Conservation (phyloP, 192 early-diverging fungal genomes). For the Coemansia sp. region DNA sequence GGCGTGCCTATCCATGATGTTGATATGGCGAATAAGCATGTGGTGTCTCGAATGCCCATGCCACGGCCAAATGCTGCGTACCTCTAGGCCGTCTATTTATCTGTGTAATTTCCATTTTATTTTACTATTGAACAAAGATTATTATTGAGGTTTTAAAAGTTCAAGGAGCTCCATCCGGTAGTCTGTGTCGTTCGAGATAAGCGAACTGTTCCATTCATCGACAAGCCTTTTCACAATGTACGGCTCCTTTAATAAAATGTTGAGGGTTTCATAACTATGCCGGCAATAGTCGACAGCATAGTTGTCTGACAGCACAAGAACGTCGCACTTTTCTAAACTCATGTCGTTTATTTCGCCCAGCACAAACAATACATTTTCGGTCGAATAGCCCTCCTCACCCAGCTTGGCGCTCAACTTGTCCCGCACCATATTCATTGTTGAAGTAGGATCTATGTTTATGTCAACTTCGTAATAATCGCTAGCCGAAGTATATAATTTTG, state of each 20-base stretch:
- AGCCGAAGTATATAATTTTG: too few species aligned
- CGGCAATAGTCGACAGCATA: background rate
- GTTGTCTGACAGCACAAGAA: background rate
- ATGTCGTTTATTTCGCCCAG: background rate
- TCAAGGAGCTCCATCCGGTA: too few species aligned
- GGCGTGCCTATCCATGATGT: slow-evolving; percentile 30
- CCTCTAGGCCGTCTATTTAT: background rate
- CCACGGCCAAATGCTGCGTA: background rate
- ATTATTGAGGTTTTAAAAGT: too few species aligned
- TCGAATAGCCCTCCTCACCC: background rate
- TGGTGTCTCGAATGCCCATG: background rate
- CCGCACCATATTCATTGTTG: background rate
- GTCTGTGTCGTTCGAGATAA: too few species aligned
- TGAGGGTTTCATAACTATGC: background rate
- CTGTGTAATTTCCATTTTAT: background rate
- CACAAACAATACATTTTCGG: background rate
- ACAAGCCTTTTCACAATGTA: background rate
- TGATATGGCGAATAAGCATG: slow-evolving; percentile 6
- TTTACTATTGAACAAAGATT: background rate
- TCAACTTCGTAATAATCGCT: too few species aligned
- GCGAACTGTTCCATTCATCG: background rate
- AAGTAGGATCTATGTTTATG: background rate
- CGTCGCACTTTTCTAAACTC: background rate
- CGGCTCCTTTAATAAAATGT: background rate
- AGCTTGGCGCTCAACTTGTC: background rate